Evolutionary conservation across 257 asterid species (phyloP).

Genomic region (Solanum neorickii): DNA sequence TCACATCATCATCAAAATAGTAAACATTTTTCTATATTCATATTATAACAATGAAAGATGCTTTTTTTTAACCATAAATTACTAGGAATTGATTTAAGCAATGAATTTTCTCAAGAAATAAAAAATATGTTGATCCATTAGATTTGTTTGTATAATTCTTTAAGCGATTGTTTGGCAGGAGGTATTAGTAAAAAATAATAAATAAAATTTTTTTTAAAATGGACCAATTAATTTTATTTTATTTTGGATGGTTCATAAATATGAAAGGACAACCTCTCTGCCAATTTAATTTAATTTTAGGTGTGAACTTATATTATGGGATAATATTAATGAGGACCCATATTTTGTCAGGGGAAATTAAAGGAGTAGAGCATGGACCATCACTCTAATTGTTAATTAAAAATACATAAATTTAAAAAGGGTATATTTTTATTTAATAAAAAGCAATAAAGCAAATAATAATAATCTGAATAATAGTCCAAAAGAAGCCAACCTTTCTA

Average conservation of each 20-base stretch:
- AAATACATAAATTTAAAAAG: background rate
- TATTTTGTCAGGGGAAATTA: background rate
- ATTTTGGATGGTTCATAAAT: background rate
- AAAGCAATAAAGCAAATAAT: background rate
- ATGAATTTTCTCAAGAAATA: too few relatives aligned
- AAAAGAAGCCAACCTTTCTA: background rate
- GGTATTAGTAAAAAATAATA: too few relatives aligned
- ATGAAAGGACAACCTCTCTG: background rate
- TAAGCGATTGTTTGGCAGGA: too few relatives aligned
- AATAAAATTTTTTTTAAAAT: background rate
- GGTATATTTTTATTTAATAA: background rate
- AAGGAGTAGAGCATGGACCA: background rate
- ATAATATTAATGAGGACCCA: background rate
- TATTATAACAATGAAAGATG: background rate
- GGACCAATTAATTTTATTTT: background rate
- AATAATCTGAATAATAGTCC: background rate
- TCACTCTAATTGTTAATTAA: background rate
- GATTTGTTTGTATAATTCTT: background rate
- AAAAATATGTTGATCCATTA: background rate
- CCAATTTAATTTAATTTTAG: background rate
- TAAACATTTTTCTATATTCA: background rate
- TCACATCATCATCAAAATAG: background rate
- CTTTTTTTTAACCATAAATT: background rate
- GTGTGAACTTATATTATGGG: background rate
- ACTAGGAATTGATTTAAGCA: background rate